Percentiles rank a stretch among this genome's conserved stretches.
Conservation (phyloP, 2,329 filamentous ascomycete species). For the Septoria petroselini region DNA sequence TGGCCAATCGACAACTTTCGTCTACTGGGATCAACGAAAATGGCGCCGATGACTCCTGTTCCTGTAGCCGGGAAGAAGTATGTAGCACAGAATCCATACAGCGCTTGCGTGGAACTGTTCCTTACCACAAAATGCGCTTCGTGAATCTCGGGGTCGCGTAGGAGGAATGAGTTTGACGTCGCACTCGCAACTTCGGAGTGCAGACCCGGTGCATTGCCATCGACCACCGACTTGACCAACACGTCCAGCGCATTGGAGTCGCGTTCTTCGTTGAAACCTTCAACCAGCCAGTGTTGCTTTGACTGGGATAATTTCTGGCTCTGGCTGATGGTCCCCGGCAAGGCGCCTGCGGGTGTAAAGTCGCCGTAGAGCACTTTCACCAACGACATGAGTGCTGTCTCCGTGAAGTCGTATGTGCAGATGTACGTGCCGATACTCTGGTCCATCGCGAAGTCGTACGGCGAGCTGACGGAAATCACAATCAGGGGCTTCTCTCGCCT, state of each 20-base stretch:
- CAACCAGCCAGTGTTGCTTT: slow-evolving; percentile 92
- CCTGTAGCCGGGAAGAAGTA: slow-evolving; percentile 71
- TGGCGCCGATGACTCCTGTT: slow-evolving; percentile 73
- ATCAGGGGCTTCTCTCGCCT: slow-evolving; percentile 76
- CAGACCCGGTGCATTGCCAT: slow-evolving; percentile 62
- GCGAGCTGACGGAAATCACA: slow-evolving; percentile 89
- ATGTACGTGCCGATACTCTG: slow-evolving; percentile 86
- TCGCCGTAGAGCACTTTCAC: slow-evolving; percentile 83
- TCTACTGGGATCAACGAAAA: slow-evolving; percentile 86
- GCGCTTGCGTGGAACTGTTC: slow-evolving; percentile 84
- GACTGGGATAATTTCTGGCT: slow-evolving; percentile 84
- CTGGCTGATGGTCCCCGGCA: slow-evolving; percentile 74
- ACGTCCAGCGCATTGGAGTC: slow-evolving; percentile 71
- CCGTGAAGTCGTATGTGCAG: slow-evolving; percentile 95
- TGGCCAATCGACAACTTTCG: slow-evolving; percentile 87
- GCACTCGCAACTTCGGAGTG: slow-evolving; percentile 67
- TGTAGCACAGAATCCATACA: slow-evolving; percentile 90
- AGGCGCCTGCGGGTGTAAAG: slow-evolving; percentile 53
- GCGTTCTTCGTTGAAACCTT: slow-evolving; percentile 76
- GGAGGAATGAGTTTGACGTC: slow-evolving; percentile 70
- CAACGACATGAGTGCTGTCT: slow-evolving; percentile 80
- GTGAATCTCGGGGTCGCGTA: slow-evolving; percentile 66
- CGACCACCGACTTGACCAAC: slow-evolving; percentile 68
- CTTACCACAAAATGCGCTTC: slow-evolving; percentile 89
- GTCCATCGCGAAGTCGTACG: slow-evolving; percentile 95